phyloP scores from a whole-genome alignment of 1,284 basidiomycete genomes.

The Flammula alnicola region DNA sequence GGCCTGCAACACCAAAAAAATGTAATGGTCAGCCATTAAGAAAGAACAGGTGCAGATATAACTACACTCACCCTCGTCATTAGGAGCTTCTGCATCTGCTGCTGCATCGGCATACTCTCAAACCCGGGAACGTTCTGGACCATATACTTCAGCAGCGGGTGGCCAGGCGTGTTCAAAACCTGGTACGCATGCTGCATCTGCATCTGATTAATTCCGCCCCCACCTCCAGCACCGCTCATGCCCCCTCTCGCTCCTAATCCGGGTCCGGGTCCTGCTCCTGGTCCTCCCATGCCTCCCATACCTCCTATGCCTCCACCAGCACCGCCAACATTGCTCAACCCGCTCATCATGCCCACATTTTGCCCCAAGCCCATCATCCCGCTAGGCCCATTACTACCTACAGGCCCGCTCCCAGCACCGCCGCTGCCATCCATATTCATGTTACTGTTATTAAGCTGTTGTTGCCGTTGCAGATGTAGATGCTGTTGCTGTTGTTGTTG shows the following conservation, averaged over 20 bases:
- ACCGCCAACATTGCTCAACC: constrained; percentile 1
- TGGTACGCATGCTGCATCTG: constrained; percentile 47
- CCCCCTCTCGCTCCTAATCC: constrained; percentile 12
- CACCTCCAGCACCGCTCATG: neutral
- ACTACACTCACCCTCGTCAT: constrained; percentile 51
- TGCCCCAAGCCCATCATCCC: constrained; percentile 13
- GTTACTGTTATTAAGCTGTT: constrained; percentile 3
- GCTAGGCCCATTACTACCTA: constrained; percentile 13
- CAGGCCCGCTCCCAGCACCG: neutral
- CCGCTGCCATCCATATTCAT: constrained; percentile 14
- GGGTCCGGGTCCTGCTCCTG: constrained; percentile 7
- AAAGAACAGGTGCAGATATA: neutral
- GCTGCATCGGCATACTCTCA: constrained; percentile 48
- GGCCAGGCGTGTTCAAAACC: constrained; percentile 58
- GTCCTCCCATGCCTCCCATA: constrained; percentile 5
- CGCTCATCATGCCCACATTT: constrained; percentile 12
- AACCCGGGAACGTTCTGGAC: constrained; percentile 57
- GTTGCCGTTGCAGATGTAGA: too few relatives aligned
- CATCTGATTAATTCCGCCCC: constrained; percentile 14
- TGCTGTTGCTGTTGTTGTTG: too few relatives aligned
- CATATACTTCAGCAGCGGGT: constrained; percentile 64
- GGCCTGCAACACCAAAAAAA: too few relatives aligned
- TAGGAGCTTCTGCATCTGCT: constrained; percentile 64
- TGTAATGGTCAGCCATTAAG: too few relatives aligned
- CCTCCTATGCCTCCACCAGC: neutral